These are phyloP conservation scores for Puccinia hordei DNA, from an alignment of 1,284 basidiomycete genomes.

Conservation along the genomic window DNA sequence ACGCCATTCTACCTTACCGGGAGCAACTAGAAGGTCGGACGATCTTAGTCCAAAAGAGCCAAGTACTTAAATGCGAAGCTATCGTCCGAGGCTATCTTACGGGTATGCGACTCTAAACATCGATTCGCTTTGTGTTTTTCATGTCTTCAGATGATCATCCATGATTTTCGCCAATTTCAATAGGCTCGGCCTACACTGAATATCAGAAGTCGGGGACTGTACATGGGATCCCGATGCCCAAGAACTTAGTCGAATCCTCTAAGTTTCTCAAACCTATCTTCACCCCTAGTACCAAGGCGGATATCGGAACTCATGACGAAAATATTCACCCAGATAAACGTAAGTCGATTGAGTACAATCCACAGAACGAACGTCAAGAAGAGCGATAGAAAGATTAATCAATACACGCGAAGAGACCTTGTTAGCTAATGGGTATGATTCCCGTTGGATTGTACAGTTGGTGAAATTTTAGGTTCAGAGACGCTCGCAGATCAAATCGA, in stretches of 20 bases:
- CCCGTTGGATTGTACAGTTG: conserved; percentile 53
- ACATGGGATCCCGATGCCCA: conserved; percentile 77
- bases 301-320: conserved; percentile 90
- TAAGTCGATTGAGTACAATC: conserved; percentile 57
- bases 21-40: conserved; percentile 75
- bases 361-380: neutral
- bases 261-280: conserved; percentile 82
- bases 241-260: conserved; percentile 80
- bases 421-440: neutral
- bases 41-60: conserved; percentile 88
- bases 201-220: conserved; percentile 86
- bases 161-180: neutral
- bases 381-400: neutral
- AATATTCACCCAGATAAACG: conserved; percentile 93
- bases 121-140: neutral
- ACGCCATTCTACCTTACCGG: conserved; percentile 57
- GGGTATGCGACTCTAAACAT: conserved; percentile 63
- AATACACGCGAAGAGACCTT: too few relatives aligned
- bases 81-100: conserved; percentile 96
- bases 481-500: conserved; percentile 65
- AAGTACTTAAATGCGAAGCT: conserved; percentile 90
- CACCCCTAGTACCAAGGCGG: conserved; percentile 96
- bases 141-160: neutral
- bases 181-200: conserved; percentile 92
- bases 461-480: conserved; percentile 61